phyloP scores from a whole-genome alignment of 2,329 filamentous ascomycete genomes.

The Boeremia lycopersici region DNA sequence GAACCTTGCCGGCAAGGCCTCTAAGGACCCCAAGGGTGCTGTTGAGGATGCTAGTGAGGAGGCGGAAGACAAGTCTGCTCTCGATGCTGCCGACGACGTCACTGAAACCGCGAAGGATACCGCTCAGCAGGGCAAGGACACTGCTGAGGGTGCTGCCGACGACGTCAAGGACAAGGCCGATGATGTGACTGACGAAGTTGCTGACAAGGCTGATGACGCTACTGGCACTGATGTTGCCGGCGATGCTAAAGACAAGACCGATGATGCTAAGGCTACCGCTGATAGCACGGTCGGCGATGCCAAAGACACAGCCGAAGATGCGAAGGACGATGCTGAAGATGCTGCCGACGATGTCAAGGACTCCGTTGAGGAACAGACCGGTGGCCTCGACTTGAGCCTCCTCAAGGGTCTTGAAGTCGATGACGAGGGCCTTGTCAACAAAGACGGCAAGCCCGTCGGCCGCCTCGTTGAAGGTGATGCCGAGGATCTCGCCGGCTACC shows the following conservation, averaged over 20 bases:
- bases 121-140: constrained; percentile 44
- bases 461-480: constrained; percentile 59
- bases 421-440: constrained; percentile 59
- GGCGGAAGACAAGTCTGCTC: constrained; percentile 39
- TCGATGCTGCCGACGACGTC: constrained; percentile 43
- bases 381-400: constrained; percentile 52
- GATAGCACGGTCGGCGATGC: constrained; percentile 30
- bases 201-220: constrained; percentile 42
- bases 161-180: constrained; percentile 37
- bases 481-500: constrained; percentile 59
- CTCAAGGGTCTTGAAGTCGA: constrained; percentile 60
- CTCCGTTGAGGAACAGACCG: constrained; percentile 35
- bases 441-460: constrained; percentile 56
- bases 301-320: constrained; percentile 35
- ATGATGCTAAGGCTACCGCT: constrained; percentile 29
- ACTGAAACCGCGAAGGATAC: constrained; percentile 40
- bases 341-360: constrained; percentile 37
- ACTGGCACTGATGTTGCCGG: constrained; percentile 28
- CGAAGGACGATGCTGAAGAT: constrained; percentile 36
- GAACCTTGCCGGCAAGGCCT: constrained; percentile 53
- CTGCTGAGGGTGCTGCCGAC: constrained; percentile 38
- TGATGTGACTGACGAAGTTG: constrained; percentile 35
- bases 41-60: constrained; percentile 47
- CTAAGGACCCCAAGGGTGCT: constrained; percentile 46
- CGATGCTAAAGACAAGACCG: constrained; percentile 37